phyloP scores from a whole-genome alignment of 2,329 filamentous ascomycete species.

The Helotiales sp. region DNA sequence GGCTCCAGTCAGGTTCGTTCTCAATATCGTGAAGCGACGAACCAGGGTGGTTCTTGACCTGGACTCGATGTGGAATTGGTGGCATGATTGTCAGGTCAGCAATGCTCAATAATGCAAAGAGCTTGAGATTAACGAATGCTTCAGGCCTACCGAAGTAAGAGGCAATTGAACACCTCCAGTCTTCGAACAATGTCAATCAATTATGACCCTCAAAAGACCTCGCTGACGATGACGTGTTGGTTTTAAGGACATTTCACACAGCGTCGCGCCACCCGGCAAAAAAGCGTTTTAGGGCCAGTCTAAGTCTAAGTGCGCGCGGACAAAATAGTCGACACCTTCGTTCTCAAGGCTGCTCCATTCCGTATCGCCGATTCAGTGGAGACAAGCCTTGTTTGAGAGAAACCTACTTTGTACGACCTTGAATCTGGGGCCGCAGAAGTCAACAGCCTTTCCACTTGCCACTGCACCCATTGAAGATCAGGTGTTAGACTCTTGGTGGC shows the following conservation, averaged over 20 bases:
- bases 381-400: not conserved
- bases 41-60: conserved; percentile 5
- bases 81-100: conserved; percentile 1
- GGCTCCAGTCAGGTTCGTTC: conserved; percentile 18
- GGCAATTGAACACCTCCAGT: not conserved
- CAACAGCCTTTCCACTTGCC: no score
- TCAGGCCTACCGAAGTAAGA: no score
- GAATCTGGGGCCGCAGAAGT: not conserved
- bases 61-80: conserved; percentile 6
- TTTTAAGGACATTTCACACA: not conserved
- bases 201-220: not conserved
- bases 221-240: not conserved
- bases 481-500: no score
- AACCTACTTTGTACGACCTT: not conserved
- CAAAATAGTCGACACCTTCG: not conserved
- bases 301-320: not conserved
- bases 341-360: not conserved
- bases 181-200: not conserved
- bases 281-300: not conserved
- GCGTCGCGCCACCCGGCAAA: not conserved
- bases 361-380: not conserved
- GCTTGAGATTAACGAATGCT: no score
- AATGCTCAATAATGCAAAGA: not conserved
- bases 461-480: no score
- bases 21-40: conserved; percentile 7